Base-by-base conservation (phyloP, 306 rosid species). In the Abrus pulchellus region DNA sequence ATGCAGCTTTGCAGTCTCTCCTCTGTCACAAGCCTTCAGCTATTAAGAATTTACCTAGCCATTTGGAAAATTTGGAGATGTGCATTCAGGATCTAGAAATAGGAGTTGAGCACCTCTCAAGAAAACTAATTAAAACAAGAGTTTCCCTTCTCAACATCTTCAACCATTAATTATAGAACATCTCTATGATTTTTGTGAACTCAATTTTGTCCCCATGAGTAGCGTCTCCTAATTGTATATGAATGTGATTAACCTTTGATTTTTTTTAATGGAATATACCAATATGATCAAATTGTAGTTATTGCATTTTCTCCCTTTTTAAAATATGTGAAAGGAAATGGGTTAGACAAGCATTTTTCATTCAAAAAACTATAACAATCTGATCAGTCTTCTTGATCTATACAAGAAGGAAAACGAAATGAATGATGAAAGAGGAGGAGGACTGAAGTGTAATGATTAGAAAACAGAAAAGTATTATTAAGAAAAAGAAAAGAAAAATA, bases 101-200 rank as follows among this genome's bases (percentile, higher is more conserved):
- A 68, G 63, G 20, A 27, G 13, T 80, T 34, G 84, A 80, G 33
- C 0, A 33, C 0, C 69, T 80, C 2, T 61, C 64, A 36, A 84
- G 82, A 40, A 5, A 61, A 41, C 75, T 84, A 1, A 75, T 75
- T 34, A 78, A 36, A 9, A 74, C 14, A 0, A 71, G 74, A 83
- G 77, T 68, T 49, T 49, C 68, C 53, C 76, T 78, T 47, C 86
- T 83, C 11, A 77, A 84, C 36, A 79, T 84, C 68, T 60, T 79
- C 73, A 83, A 59, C 56, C 71, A 67, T 38, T 82, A 60, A 34
- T 38, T 10, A 29, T 10, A 34, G 56, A 56, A 33, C 11, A 80
- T 60, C 6, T 9, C 2, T 20, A 27, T 32, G 28, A 32, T 30
- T 14, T 5, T 33, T 43, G 32, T 32, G 33, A 73, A 43, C 65